phyloP scores from a whole-genome alignment of 768 basidiomycete species.

The Boletus subcaerulescens region DNA sequence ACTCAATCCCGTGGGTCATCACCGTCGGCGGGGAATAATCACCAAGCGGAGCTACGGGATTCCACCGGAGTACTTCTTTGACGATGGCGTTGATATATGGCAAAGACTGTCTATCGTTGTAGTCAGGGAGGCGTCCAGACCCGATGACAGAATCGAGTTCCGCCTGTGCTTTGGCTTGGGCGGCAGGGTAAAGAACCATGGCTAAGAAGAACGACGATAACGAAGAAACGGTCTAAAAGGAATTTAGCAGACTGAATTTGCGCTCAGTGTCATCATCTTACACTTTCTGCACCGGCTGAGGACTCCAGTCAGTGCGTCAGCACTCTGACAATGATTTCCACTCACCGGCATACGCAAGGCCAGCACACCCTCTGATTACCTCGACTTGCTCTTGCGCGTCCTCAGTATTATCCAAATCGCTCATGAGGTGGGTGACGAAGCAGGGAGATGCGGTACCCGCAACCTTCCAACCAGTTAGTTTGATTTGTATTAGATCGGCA shows the following conservation, averaged over 20 bases:
- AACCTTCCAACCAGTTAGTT: slow-evolving; percentile 12
- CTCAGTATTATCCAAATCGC: slow-evolving; percentile 12
- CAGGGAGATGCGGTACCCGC: slow-evolving; percentile 30
- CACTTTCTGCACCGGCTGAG: slow-evolving; percentile 41
- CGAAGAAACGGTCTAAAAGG: slow-evolving; percentile 27
- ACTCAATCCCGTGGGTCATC: slow-evolving; percentile 10
- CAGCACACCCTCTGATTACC: slow-evolving; percentile 41
- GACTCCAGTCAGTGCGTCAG: slow-evolving; percentile 1
- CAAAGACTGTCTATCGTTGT: slow-evolving; percentile 25
- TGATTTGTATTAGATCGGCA: too few species aligned
- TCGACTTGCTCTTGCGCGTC: slow-evolving; percentile 27
- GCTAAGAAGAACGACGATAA: slow-evolving; percentile 31
- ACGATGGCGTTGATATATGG: slow-evolving; percentile 30
- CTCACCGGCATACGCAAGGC: slow-evolving; percentile 47
- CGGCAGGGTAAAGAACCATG: slow-evolving; percentile 28
- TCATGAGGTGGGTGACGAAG: slow-evolving; percentile 29
- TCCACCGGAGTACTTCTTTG: slow-evolving; percentile 33
- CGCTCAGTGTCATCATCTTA: slow-evolving; percentile 2
- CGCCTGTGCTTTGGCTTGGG: slow-evolving; percentile 30
- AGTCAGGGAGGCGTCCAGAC: slow-evolving; percentile 30
- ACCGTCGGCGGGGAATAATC: slow-evolving; percentile 14
- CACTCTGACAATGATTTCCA: background rate
- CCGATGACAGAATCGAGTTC: slow-evolving; percentile 28
- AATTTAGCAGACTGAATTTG: background rate
- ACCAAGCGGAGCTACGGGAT: slow-evolving; percentile 34